These are phyloP conservation scores for Podaxis pistillaris DNA, from an alignment of 768 basidiomycete genomes.

Conservation along the genomic window DNA sequence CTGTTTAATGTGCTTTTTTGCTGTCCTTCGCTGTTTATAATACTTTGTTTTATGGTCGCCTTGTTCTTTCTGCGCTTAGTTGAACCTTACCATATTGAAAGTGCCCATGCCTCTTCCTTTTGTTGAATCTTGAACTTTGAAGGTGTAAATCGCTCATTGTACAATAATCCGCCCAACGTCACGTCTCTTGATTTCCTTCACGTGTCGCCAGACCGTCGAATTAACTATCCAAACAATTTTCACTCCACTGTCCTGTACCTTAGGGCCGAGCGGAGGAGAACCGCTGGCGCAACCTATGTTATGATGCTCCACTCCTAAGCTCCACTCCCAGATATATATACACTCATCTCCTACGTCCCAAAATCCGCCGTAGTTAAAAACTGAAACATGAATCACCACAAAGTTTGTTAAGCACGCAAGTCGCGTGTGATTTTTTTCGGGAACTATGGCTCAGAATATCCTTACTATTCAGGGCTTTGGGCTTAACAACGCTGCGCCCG, in stretches of 20 bases:
- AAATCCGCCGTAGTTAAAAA: neutral
- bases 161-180: neutral
- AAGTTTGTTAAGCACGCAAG: neutral
- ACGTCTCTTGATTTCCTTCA: neutral
- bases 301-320: too few relatives aligned
- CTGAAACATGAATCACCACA: neutral
- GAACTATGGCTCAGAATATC: neutral
- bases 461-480: neutral
- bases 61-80: neutral
- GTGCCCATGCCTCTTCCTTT: neutral
- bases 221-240: too few relatives aligned
- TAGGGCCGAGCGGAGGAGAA: too few relatives aligned
- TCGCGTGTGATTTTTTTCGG: neutral
- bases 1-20: conserved; percentile 9
- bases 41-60: neutral
- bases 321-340: too few relatives aligned
- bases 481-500: neutral
- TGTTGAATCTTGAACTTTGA: neutral
- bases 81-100: neutral
- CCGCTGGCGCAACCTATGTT: too few relatives aligned
- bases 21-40: neutral
- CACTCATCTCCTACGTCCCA: neutral
- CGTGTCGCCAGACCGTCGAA: neutral
- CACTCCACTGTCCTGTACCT: too few relatives aligned
- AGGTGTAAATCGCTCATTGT: neutral